phyloP scores from a whole-genome alignment of 768 basidiomycete genomes.

The Mycena galopus region DNA sequence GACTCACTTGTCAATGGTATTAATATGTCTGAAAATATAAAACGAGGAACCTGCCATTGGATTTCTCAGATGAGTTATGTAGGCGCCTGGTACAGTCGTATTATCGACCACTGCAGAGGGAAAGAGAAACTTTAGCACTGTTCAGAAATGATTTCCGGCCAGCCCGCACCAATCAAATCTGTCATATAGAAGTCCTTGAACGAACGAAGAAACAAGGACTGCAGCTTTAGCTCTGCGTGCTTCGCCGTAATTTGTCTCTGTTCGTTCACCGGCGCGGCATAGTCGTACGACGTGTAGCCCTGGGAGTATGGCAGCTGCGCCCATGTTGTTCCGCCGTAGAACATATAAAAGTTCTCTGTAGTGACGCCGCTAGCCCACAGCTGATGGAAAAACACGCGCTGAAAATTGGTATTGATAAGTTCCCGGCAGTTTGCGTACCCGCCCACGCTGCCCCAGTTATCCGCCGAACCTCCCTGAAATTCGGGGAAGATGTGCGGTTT shows the following conservation, averaged over 20 bases:
- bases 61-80: slow-evolving; percentile 63
- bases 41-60: slow-evolving; percentile 63
- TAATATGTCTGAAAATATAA: slow-evolving; percentile 64
- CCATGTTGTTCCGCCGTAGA: slow-evolving; percentile 49
- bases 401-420: slow-evolving; percentile 64
- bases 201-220: slow-evolving; percentile 69
- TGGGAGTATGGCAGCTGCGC: slow-evolving; percentile 27
- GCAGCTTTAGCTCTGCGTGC: slow-evolving; percentile 67
- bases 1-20: slow-evolving; percentile 60
- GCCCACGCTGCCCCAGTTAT: slow-evolving; percentile 62
- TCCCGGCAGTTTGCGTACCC: slow-evolving; percentile 60
- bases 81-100: slow-evolving; percentile 43
- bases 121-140: slow-evolving; percentile 25
- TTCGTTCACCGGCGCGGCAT: slow-evolving; percentile 66
- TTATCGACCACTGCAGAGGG: slow-evolving; percentile 36
- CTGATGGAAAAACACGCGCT: slow-evolving; percentile 69
- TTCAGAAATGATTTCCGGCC: slow-evolving; percentile 47
- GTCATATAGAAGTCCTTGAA: slow-evolving; percentile 70
- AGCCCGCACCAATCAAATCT: slow-evolving; percentile 55
- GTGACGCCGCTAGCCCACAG: slow-evolving; percentile 73
- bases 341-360: slow-evolving; percentile 72
- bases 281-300: slow-evolving; percentile 64
- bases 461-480: slow-evolving; percentile 68
- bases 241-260: slow-evolving; percentile 63
- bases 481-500: slow-evolving; percentile 36